Evolutionary conservation across 1,284 basidiomycete species (phyloP).

Genomic region (Pseudomicrostroma phylloplanum): DNA sequence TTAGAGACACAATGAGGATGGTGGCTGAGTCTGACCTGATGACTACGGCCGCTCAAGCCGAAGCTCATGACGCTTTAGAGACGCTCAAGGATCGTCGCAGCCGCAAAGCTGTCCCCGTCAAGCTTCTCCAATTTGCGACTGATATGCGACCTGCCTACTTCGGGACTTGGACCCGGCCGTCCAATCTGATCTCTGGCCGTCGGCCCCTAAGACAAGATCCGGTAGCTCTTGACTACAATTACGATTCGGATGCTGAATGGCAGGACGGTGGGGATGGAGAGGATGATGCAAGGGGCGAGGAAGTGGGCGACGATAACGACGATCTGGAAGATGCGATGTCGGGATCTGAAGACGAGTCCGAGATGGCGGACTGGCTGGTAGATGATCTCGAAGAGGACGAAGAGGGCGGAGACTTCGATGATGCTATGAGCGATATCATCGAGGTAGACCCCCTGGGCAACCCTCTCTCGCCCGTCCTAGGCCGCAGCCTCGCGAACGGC

Average conservation of each 20-base stretch:
- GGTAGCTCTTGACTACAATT: slow-evolving; percentile 44
- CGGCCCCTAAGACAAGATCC: slow-evolving; percentile 45
- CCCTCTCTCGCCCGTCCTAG: slow-evolving; percentile 12
- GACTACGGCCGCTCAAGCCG: slow-evolving; percentile 18
- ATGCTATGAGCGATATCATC: slow-evolving; percentile 17
- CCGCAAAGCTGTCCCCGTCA: slow-evolving; percentile 39
- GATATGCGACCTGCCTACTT: slow-evolving; percentile 46
- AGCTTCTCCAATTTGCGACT: slow-evolving; percentile 42
- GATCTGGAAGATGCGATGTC: slow-evolving; percentile 24
- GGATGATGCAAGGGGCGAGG: slow-evolving; percentile 42
- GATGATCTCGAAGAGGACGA: slow-evolving; percentile 47
- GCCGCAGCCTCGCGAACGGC: neutral
- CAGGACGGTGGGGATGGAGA: slow-evolving; percentile 37
- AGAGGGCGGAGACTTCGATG: slow-evolving; percentile 25
- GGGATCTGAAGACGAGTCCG: slow-evolving; percentile 37
- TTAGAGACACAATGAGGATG: slow-evolving; percentile 44
- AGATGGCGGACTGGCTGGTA: slow-evolving; percentile 49
- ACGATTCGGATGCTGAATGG: slow-evolving; percentile 49
- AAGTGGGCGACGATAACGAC: slow-evolving; percentile 31
- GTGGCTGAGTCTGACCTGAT: slow-evolving; percentile 36
- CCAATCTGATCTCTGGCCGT: slow-evolving; percentile 39
- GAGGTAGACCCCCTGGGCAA: slow-evolving; percentile 26
- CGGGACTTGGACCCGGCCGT: slow-evolving; percentile 43
- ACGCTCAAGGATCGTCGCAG: slow-evolving; percentile 27
- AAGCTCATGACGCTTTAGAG: slow-evolving; percentile 35